Percentiles rank a stretch among this genome's conserved stretches.
Conservation (phyloP, 768 basidiomycete genomes). For the Artomyces pyxidatus region DNA sequence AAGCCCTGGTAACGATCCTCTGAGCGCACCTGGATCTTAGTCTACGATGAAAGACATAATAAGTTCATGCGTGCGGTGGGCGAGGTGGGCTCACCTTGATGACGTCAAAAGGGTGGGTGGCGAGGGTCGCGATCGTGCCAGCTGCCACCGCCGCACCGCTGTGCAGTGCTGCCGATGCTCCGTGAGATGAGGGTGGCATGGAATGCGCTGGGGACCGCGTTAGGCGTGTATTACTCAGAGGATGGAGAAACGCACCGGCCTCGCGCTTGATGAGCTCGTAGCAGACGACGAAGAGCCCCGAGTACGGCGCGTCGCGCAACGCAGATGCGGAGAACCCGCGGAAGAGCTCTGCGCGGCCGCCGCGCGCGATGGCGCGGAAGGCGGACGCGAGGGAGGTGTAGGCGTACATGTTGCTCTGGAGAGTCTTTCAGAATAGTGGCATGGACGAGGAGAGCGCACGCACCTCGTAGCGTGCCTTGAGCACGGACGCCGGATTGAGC, state of each 20-base stretch:
- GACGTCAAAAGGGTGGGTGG: conserved; percentile 91
- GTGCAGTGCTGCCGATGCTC: conserved; percentile 47
- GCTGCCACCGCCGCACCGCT: conserved; percentile 68
- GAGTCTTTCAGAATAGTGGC: not conserved
- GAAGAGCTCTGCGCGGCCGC: conserved; percentile 74
- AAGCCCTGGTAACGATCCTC: conserved; percentile 72
- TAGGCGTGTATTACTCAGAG: not conserved
- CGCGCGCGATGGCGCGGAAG: conserved; percentile 48
- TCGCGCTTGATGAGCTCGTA: conserved; percentile 84
- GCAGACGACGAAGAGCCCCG: conserved; percentile 80
- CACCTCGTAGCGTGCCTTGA: conserved; percentile 92
- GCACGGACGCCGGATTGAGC: conserved; percentile 82
- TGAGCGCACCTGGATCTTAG: conserved; percentile 85
- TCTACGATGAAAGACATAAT: conserved; percentile 35
- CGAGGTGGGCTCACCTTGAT: conserved; percentile 53
- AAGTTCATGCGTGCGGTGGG: conserved; percentile 3
- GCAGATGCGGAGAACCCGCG: conserved; percentile 84
- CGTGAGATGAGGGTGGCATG: conserved; percentile 32
- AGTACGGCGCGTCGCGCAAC: conserved; percentile 90
- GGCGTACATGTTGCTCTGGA: conserved; percentile 68
- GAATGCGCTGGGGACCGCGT: conserved; percentile 3
- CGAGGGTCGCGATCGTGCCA: conserved; percentile 74
- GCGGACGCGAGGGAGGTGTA: conserved; percentile 59
- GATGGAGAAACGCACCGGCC: conserved; percentile 37
- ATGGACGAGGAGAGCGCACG: conserved; percentile 14